These are phyloP conservation scores for Geotrichum phurueaensis DNA, from an alignment of 1,139 yeast species.

Conservation along the genomic window DNA sequence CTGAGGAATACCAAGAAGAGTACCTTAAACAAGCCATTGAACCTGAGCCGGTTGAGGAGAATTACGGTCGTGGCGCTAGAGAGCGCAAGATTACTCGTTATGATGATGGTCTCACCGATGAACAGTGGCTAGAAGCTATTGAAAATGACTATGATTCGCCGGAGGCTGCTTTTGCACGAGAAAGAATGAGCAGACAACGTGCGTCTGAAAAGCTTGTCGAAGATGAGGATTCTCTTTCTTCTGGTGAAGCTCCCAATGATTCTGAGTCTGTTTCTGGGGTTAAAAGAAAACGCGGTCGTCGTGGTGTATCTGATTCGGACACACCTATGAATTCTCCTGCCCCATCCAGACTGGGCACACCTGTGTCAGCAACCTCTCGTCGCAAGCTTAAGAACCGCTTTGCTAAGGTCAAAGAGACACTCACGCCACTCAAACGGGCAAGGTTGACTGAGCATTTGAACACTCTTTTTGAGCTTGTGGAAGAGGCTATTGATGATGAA, in stretches of 20 bases:
- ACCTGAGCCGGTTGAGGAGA: constrained; percentile 36
- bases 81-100: constrained; percentile 74
- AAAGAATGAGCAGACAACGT: constrained; percentile 20
- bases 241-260: background rate
- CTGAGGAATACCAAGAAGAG: constrained; percentile 73
- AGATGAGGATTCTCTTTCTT: background rate
- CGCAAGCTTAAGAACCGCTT: constrained; percentile 35
- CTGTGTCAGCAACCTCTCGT: constrained; percentile 7
- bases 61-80: constrained; percentile 68
- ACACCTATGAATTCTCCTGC: background rate
- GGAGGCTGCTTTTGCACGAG: constrained; percentile 60
- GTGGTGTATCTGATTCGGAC: background rate
- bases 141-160: constrained; percentile 62
- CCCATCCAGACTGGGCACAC: background rate
- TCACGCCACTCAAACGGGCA: constrained; percentile 32
- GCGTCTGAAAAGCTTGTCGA: background rate
- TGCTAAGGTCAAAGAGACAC: constrained; percentile 37
- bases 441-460: constrained; percentile 22
- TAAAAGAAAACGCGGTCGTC: background rate
- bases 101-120: constrained; percentile 93
- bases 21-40: constrained; percentile 35
- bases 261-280: background rate
- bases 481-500: constrained; percentile 9
- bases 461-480: constrained; percentile 14
- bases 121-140: constrained; percentile 78